A percentile compares a stretch with the other conserved stretches of the same genome.
Conservation (phyloP, 2,329 filamentous ascomycete species). For the Botrytis porri region DNA sequence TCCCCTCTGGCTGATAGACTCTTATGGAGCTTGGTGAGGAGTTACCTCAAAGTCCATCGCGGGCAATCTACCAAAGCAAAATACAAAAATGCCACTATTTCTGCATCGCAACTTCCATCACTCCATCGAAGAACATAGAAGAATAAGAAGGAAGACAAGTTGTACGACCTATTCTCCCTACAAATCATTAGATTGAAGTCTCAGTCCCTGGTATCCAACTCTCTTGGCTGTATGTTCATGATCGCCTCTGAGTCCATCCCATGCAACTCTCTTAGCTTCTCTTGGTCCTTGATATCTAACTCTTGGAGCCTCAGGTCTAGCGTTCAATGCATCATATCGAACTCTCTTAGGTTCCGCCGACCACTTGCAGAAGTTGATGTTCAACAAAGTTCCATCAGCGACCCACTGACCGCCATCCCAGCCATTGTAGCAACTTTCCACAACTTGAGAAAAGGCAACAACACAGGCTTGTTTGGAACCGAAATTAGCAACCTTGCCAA, state of each 20-base stretch:
- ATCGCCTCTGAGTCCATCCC: neutral
- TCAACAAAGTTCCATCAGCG: neutral
- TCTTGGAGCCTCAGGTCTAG: neutral
- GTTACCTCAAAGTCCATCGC: neutral
- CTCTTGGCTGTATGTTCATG: neutral
- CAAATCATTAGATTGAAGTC: neutral
- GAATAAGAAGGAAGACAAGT: neutral
- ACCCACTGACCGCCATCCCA: conserved; percentile 9
- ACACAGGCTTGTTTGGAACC: neutral
- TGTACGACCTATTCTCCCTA: neutral
- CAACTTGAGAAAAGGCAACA: neutral
- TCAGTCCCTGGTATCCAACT: neutral
- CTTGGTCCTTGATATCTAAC: neutral
- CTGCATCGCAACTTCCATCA: neutral
- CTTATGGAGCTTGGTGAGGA: neutral
- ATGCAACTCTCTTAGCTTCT: neutral
- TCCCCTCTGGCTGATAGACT: neutral
- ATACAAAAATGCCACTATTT: neutral
- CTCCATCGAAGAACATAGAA: neutral
- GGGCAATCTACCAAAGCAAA: neutral
- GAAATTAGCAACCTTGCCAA: neutral
- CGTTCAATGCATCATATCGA: too few species aligned
- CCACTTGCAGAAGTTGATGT: conserved; percentile 1
- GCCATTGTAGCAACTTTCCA: neutral
- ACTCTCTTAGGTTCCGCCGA: neutral